Base-by-base conservation (phyloP, 176 grass and related monocot genomes). In the Pontederia crassipes region DNA sequence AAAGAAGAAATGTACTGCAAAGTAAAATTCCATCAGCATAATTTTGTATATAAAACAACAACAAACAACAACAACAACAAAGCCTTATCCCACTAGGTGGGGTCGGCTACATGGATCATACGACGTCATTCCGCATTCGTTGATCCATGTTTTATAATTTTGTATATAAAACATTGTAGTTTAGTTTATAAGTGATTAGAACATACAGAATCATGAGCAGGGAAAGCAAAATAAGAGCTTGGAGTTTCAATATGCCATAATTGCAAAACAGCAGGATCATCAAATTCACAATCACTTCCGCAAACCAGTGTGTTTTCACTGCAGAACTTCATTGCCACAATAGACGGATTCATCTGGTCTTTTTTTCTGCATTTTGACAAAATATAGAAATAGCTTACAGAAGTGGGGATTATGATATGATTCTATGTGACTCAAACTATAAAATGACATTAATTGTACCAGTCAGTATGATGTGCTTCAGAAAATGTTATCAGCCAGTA, bases 201-300 rank as follows among this genome's bases (percentile, higher is more conserved):
- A 80, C 87, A 72, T 90, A 96, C 92, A 75, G 92, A 96, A 85
- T 96, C 86, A 72, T 86, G 87, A 32, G 92, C 86, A 69, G 81
- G 66, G 51, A 96, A 90, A 77, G 86, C 86, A 58, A 84, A 47
- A 73, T 77, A 90, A 57, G 92, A 87, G 71, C 82, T 72, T 61
- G 86, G 72, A 66, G 77, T 85, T 54, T 96, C 92, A 54, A 96
- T 72, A 82, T 96, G 86, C 92, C 92, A 96, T 69, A 96, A 64
- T 68, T 96, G 92, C 50, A 96, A 83, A 52, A 90, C 78, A 65
- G 86, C 87, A 61, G 92, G 78, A 65, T 72, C 70, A 62, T 80
- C 86, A 82, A 87, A 86, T 49, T 87, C 92, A 72, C 72, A 79
- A 32, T 96, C 92, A 73, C 92, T 90, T 72, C 92, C 92, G 56